A percentile compares a stretch with the other conserved stretches of the same genome.
phyloP scores from a whole-genome alignment of 1,139 yeast species.

The Suzukiozyma palmioleophila region DNA sequence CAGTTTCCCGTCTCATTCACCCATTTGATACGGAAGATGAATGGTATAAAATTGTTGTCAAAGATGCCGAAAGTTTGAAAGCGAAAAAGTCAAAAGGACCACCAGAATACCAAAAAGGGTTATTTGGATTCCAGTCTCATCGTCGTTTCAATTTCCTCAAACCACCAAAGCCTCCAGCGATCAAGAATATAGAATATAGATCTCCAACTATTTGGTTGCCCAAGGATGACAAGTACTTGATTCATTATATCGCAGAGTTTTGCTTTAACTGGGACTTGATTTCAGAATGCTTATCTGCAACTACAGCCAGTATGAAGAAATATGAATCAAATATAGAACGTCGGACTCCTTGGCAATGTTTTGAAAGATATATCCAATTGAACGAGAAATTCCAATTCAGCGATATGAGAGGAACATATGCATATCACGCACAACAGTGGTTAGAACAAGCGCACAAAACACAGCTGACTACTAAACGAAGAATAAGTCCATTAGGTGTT shows the following conservation, averaged over 20 bases:
- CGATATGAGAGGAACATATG: conserved; percentile 85
- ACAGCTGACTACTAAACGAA: conserved; percentile 79
- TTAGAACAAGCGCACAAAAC: conserved; percentile 85
- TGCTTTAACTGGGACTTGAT: conserved; percentile 93
- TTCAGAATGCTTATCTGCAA: conserved; percentile 67
- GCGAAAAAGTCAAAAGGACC: conserved; percentile 14
- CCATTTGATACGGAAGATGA: conserved; percentile 60
- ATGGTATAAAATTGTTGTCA: conserved; percentile 58
- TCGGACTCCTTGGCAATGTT: conserved; percentile 98
- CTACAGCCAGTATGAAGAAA: conserved; percentile 48
- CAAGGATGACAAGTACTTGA: conserved; percentile 78
- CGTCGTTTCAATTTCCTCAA: conserved; percentile 59
- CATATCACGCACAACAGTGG: conserved; percentile 87
- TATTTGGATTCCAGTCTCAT: conserved; percentile 56
- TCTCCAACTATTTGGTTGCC: conserved; percentile 97
- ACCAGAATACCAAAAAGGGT: conserved; percentile 50
- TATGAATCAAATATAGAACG: conserved; percentile 87
- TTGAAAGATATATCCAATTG: conserved; percentile 90
- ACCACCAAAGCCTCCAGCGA: conserved; percentile 87
- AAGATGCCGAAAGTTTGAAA: conserved; percentile 33
- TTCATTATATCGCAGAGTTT: conserved; percentile 79
- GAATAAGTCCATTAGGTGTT: conserved; percentile 89
- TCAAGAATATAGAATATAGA: conserved; percentile 71
- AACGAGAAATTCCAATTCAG: conserved; percentile 81
- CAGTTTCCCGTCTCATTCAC: conserved; percentile 57